Percentiles rank a stretch among this genome's conserved stretches.
phyloP scores from a whole-genome alignment of 129 eudicot genomes.

The Flaveria brownii region DNA sequence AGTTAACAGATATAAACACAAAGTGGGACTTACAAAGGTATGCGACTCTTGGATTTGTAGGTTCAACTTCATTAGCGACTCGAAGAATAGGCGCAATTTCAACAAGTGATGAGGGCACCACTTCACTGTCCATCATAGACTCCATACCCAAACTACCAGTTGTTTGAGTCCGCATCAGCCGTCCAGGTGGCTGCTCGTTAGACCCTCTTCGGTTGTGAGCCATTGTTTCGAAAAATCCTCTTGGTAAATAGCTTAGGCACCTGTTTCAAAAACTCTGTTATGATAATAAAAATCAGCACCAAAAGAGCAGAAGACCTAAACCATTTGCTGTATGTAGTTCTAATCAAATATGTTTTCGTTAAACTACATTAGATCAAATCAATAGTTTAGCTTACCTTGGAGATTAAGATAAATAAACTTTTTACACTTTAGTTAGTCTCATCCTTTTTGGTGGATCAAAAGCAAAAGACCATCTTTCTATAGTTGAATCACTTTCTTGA shows the following conservation, averaged over 20 bases:
- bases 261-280: not conserved
- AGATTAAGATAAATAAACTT: not conserved
- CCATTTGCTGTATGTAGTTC: not conserved
- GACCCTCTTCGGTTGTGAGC: conserved; percentile 67
- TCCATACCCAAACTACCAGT: conserved; percentile 65
- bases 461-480: not conserved
- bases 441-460: conserved; percentile 8
- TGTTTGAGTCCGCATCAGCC: conserved; percentile 68
- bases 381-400: not conserved
- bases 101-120: conserved; percentile 82
- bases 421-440: conserved; percentile 26
- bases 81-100: conserved; percentile 93
- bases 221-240: conserved; percentile 40
- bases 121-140: conserved; percentile 91
- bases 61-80: conserved; percentile 91
- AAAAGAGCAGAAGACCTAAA: not conserved
- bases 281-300: not conserved
- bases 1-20: not conserved
- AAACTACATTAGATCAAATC: not conserved
- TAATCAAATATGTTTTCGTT: not conserved
- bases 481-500: not conserved
- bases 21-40: conserved; percentile 65
- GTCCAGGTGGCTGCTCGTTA: conserved; percentile 55
- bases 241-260: not conserved
- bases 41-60: conserved; percentile 76